A percentile compares a stretch with the other conserved stretches of the same genome.
phyloP scores from a whole-genome alignment of 306 rosid species.

The Canavalia gladiata region DNA sequence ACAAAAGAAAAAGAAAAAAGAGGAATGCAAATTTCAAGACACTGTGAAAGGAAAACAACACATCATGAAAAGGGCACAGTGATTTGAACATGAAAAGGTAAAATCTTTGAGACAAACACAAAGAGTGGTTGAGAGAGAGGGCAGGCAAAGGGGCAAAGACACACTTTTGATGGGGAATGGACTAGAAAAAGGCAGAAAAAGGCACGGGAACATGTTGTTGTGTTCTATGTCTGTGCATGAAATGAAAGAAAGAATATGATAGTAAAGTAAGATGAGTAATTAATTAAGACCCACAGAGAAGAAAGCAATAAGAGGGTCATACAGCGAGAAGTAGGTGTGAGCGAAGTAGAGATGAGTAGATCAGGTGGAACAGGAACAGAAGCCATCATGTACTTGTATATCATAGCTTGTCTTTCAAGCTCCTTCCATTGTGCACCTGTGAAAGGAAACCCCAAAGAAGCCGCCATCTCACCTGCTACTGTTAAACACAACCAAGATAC shows the following conservation, averaged over 20 bases:
- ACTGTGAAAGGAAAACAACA: constrained; percentile 35
- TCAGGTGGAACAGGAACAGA: constrained; percentile 76
- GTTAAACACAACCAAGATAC: constrained; percentile 35
- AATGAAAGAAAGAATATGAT: neutral
- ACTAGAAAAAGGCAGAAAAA: constrained; percentile 24
- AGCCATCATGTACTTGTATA: constrained; percentile 87
- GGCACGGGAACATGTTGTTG: neutral
- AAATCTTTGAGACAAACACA: constrained; percentile 22
- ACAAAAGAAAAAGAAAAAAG: neutral
- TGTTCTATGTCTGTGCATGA: neutral
- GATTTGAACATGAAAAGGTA: constrained; percentile 41
- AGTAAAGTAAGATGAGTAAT: neutral
- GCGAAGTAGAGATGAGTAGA: constrained; percentile 61
- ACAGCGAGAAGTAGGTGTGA: constrained; percentile 46
- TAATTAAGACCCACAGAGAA: neutral
- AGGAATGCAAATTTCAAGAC: constrained; percentile 41
- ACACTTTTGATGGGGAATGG: constrained; percentile 36
- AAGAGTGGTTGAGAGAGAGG: constrained; percentile 3
- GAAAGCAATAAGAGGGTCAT: constrained; percentile 8
- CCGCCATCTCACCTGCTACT: constrained; percentile 65
- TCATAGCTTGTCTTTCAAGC: constrained; percentile 88
- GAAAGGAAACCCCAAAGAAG: constrained; percentile 73
- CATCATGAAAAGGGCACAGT: constrained; percentile 43
- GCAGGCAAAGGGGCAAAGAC: constrained; percentile 27
- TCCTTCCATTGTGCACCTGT: constrained; percentile 84